Percentiles rank a stretch among this genome's conserved stretches.
Conservation (phyloP, 2,329 filamentous ascomycete genomes). For the Aureobasidium sp. region DNA sequence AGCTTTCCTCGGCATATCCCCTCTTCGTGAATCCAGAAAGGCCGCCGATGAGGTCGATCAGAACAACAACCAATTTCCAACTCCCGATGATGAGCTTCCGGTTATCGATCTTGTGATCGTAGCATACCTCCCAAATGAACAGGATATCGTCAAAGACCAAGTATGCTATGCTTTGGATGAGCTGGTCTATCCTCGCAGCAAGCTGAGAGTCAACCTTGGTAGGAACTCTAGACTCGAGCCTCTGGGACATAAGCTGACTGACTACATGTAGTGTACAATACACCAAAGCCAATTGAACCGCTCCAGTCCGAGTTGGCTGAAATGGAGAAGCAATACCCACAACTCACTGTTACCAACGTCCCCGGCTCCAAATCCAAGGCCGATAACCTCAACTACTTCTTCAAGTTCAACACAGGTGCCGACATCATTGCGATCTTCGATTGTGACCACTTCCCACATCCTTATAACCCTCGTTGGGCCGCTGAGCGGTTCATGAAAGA, state of each 20-base stretch:
- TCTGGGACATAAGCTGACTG: neutral
- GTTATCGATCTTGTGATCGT: conserved; percentile 41
- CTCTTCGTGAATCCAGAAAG: conserved; percentile 21
- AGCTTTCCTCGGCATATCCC: conserved; percentile 24
- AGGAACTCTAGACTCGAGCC: neutral
- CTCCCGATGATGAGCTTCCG: conserved; percentile 26
- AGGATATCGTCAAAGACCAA: conserved; percentile 42
- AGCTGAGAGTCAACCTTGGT: conserved; percentile 36
- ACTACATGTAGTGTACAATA: conserved; percentile 35
- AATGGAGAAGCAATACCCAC: conserved; percentile 29
- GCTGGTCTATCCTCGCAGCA: conserved; percentile 37
- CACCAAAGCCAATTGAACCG: conserved; percentile 37
- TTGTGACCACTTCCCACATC: conserved; percentile 43
- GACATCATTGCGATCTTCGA: conserved; percentile 42
- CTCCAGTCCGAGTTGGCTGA: conserved; percentile 35
- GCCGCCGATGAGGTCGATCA: conserved; percentile 22
- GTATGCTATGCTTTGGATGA: conserved; percentile 39
- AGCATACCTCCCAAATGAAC: conserved; percentile 43
- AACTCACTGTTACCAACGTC: conserved; percentile 39
- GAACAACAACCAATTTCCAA: conserved; percentile 17
- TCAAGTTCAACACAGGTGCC: conserved; percentile 34
- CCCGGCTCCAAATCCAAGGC: conserved; percentile 41
- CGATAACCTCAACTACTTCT: conserved; percentile 43
- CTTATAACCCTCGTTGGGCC: conserved; percentile 40
- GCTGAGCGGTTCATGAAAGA: conserved; percentile 38